Base-by-base conservation (phyloP, 169 alveolate genomes). In the Babesia bovis region DNA sequence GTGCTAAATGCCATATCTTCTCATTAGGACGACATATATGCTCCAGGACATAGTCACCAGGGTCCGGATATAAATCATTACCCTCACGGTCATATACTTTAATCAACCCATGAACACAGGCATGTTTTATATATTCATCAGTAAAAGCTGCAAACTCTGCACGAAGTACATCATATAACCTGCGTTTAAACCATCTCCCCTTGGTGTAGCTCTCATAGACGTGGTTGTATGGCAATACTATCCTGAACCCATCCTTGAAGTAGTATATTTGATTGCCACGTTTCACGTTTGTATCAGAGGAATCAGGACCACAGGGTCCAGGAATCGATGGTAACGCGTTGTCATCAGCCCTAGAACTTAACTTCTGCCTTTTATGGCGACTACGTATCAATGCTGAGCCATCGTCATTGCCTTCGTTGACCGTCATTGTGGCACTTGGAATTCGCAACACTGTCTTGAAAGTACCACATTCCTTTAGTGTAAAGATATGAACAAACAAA, bases 141-240 rank as follows among this genome's bases (percentile, higher is more conserved):
- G 69, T 53, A 40, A 78, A 60, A 3, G 93, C 91, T 47, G 90
- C 84, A 56, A 88, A 88, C 57, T 88, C 93, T 15, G 82, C 52
- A 28, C 71, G 17, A 36, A 88, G 6, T 2, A 88, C 87, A 32
- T 88, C 90, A 28, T 58, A 55, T 45, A 88, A 55, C 23, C 63
- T 53, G 57, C 76, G 78, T 1, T 89, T 90, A 19, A 84, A 45
- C 93, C 93, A 88, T 69, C 93, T 55, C 44, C 82, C 82, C 28
- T 88, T 88, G 17, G 90, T 53, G 52, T 23, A 82, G 23, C 82
- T 58, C 67, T 82, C 72, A 66, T 84, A 88, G 1, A 85, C 85
- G 35, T 81, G 75, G 21, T 75, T 76, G 58, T 88, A 88, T 6
- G 93, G 93, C 25, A 82, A 42, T 21, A 88, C 93, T 59, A 88